Evolutionary conservation across 2,329 filamentous ascomycete species (phyloP).

Genomic region (Penicillium olsonii): DNA sequence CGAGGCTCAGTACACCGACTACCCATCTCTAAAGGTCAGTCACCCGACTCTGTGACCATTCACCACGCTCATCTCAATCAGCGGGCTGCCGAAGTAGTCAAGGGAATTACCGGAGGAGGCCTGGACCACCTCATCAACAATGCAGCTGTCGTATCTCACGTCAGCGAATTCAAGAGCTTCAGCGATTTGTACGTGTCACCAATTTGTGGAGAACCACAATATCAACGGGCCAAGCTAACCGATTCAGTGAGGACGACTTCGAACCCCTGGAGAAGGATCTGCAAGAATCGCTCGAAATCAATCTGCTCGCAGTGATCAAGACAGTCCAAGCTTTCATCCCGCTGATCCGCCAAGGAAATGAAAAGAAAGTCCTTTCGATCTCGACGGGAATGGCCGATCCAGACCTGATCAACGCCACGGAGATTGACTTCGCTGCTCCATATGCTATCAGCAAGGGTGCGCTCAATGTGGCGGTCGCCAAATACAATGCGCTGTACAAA

Average conservation of each 20-base stretch:
- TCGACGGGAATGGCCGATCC: conserved; percentile 40
- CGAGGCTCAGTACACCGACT: not conserved
- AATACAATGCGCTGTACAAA: conserved; percentile 41
- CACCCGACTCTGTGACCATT: not conserved
- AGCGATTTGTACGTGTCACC: not conserved
- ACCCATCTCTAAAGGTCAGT: not conserved
- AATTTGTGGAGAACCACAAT: no score
- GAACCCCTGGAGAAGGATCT: not conserved
- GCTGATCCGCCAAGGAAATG: conserved; percentile 38
- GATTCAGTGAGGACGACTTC: not conserved
- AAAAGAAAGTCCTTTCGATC: conserved; percentile 48
- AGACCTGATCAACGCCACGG: conserved; percentile 21
- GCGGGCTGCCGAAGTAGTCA: not conserved
- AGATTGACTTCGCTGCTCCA: conserved; percentile 25
- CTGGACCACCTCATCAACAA: not conserved
- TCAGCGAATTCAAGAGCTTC: not conserved
- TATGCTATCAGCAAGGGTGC: conserved; percentile 46
- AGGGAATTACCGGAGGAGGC: not conserved
- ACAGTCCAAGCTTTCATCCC: conserved; percentile 30
- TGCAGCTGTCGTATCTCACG: not conserved
- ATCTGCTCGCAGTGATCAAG: not conserved
- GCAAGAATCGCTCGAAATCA: not conserved
- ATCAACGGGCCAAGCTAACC: not conserved
- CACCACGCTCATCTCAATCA: not conserved
- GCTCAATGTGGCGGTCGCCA: conserved; percentile 44